These are phyloP conservation scores for Neodidymelliopsis sp. DNA, from an alignment of 2,329 filamentous ascomycete species.

Conservation along the genomic window DNA sequence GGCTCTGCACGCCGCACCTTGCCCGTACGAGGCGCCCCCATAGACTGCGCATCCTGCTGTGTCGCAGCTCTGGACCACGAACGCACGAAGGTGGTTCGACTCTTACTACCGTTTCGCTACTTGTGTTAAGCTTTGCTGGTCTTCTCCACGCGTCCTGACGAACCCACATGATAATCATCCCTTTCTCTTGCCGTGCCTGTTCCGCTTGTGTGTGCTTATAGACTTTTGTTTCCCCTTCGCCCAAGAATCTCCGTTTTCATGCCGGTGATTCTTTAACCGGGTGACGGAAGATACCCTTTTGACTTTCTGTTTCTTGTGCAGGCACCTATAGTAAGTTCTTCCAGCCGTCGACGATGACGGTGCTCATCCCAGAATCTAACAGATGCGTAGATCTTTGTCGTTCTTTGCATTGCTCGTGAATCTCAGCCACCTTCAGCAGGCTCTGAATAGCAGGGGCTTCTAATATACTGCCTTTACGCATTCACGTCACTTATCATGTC, in stretches of 20 bases:
- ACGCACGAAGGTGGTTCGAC: conserved; percentile 44
- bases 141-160: conserved; percentile 39
- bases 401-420: conserved; percentile 36
- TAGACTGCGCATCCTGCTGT: conserved; percentile 34
- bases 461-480: conserved; percentile 26
- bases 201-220: conserved; percentile 45
- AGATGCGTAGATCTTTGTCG: conserved; percentile 38
- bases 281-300: conserved; percentile 33
- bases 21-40: conserved; percentile 39
- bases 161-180: conserved; percentile 33
- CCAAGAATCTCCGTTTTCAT: conserved; percentile 45
- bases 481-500: conserved; percentile 35
- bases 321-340: conserved; percentile 49
- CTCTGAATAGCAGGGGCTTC: conserved; percentile 46
- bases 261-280: conserved; percentile 51
- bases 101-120: conserved; percentile 42
- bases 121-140: conserved; percentile 36
- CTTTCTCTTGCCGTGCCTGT: conserved; percentile 26
- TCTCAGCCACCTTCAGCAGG: conserved; percentile 49
- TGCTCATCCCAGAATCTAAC: conserved; percentile 27
- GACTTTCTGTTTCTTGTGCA: conserved; percentile 49
- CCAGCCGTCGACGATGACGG: conserved; percentile 10
- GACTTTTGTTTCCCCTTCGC: conserved; percentile 47
- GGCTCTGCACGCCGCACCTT: conserved; percentile 36
- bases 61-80: conserved; percentile 42